These are phyloP conservation scores for Dryas alaskensis DNA, from an alignment of 306 rosid species.

Conservation along the genomic window DNA sequence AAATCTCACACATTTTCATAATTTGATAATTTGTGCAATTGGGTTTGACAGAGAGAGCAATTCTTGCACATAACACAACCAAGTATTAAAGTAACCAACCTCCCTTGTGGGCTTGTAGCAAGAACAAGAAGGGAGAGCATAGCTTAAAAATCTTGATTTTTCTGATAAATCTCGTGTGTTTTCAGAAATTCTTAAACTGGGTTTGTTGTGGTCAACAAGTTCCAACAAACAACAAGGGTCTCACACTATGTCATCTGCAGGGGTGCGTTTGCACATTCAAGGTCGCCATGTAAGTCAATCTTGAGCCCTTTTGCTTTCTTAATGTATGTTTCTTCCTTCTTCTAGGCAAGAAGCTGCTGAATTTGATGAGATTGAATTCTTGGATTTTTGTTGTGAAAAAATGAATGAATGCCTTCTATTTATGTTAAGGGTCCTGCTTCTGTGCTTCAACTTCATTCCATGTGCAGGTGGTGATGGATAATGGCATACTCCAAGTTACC, in stretches of 20 bases:
- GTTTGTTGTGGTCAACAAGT: slow-evolving; percentile 15
- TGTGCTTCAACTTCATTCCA: slow-evolving; percentile 19
- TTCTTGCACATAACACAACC: background rate
- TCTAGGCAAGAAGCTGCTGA: slow-evolving; percentile 3
- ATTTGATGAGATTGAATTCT: slow-evolving; percentile 4
- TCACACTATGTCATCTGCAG: slow-evolving; percentile 49
- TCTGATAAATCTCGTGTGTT: background rate
- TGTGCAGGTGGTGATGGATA: slow-evolving; percentile 87
- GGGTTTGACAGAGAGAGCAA: background rate
- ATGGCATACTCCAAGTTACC: slow-evolving; percentile 84
- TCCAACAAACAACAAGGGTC: slow-evolving; percentile 23
- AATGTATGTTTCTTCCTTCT: background rate
- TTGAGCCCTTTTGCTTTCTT: background rate
- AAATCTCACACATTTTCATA: background rate
- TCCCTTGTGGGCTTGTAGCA: background rate
- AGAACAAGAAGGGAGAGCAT: background rate
- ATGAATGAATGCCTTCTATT: background rate
- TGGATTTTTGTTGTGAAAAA: background rate
- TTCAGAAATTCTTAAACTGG: slow-evolving; percentile 14
- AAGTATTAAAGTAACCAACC: background rate
- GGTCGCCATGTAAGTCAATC: slow-evolving; percentile 54
- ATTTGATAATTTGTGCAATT: background rate
- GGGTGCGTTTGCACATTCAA: slow-evolving; percentile 58
- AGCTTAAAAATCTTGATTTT: slow-evolving; percentile 1
- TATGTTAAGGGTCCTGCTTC: background rate